phyloP scores from a whole-genome alignment of 371 early-diverging fungal species.

The Mortierella sp. region DNA sequence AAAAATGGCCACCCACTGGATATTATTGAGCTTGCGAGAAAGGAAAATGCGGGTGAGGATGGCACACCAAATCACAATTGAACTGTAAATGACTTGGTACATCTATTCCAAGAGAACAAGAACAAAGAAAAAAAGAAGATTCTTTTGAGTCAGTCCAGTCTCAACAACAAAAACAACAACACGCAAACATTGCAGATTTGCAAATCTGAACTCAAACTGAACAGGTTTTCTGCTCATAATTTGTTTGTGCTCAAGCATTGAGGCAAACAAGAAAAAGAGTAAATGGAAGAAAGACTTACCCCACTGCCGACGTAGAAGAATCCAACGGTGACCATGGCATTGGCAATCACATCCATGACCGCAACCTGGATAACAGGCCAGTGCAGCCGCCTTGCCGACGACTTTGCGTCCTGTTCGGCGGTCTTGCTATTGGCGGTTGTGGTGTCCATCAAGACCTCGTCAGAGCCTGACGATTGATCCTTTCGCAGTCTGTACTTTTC shows the following conservation, averaged over 20 bases:
- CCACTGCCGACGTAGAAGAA: constrained; percentile 84
- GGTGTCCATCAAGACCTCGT: background rate
- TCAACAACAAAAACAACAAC: background rate
- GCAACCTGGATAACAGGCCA: constrained; percentile 68
- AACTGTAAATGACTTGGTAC: constrained; percentile 83
- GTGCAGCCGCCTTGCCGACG: constrained; percentile 58
- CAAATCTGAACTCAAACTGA: background rate
- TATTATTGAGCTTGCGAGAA: constrained; percentile 63
- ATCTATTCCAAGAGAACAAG: constrained; percentile 59
- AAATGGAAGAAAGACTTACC: constrained; percentile 56
- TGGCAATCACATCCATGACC: constrained; percentile 76
- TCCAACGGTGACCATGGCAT: constrained; percentile 78
- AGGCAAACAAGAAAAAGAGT: constrained; percentile 13
- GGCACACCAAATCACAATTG: constrained; percentile 86
- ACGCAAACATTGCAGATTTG: background rate
- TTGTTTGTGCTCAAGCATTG: background rate
- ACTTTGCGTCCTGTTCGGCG: constrained; percentile 23
- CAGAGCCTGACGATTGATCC: constrained; percentile 11
- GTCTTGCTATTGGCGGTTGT: background rate
- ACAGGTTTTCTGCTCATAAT: background rate
- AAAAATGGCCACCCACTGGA: constrained; percentile 78
- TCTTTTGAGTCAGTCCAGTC: background rate
- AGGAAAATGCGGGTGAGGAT: constrained; percentile 75
- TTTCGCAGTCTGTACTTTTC: constrained; percentile 39
- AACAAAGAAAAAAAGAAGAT: constrained; percentile 1